A percentile compares a stretch with the other conserved stretches of the same genome.
Conservation (phyloP, 1,284 basidiomycete species). For the Gymnopus androsaceus region DNA sequence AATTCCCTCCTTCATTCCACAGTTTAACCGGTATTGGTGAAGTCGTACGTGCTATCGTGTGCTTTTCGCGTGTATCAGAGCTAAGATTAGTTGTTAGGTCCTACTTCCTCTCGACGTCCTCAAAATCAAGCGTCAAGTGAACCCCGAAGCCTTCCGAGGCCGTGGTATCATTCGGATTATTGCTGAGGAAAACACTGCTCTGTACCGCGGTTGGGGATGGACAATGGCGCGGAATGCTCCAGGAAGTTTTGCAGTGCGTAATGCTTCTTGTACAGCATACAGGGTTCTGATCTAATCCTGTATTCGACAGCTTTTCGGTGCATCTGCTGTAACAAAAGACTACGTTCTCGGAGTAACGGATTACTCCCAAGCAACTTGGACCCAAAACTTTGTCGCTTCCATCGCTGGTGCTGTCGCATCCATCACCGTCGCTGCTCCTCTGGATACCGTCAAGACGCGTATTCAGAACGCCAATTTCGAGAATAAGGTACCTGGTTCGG, state of each 20-base stretch:
- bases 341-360: constrained; percentile 88
- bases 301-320: constrained; percentile 82
- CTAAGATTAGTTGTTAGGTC: constrained; percentile 47
- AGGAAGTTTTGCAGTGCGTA: constrained; percentile 87
- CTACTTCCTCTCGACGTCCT: constrained; percentile 94
- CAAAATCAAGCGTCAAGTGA: constrained; percentile 98
- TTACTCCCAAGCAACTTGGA: constrained; percentile 93
- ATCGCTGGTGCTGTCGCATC: constrained; percentile 93
- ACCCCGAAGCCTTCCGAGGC: constrained; percentile 93
- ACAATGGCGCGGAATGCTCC: constrained; percentile 98
- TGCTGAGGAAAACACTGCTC: constrained; percentile 86
- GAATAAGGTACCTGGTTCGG: constrained; percentile 84
- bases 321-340: constrained; percentile 93
- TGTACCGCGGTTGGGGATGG: constrained; percentile 99
- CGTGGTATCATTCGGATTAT: constrained; percentile 90
- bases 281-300: too few relatives aligned
- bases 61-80: neutral
- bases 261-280: too few relatives aligned
- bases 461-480: constrained; percentile 99
- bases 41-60: constrained; percentile 62
- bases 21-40: constrained; percentile 96
- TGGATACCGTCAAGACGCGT: constrained; percentile 95
- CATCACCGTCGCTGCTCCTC: constrained; percentile 94
- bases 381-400: constrained; percentile 93
- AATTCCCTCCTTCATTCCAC: constrained; percentile 16